Percentiles rank a stretch among this genome's conserved stretches.
Evolutionary conservation across 2,329 filamentous ascomycete genomes (phyloP).

Genomic region (Fusarium albidum): DNA sequence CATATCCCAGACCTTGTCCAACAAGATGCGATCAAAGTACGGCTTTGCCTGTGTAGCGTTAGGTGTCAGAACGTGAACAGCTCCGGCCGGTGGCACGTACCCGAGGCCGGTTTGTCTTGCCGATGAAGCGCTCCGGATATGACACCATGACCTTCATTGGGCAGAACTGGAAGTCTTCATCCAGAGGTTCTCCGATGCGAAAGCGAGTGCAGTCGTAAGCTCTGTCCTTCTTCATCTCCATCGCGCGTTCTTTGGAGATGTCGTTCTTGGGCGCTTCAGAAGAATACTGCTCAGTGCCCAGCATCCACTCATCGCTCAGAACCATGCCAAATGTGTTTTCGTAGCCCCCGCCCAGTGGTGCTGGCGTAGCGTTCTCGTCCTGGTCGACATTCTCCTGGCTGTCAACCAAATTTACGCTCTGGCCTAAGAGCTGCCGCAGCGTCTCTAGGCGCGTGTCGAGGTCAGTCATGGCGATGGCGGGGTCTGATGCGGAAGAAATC

Average conservation of each 20-base stretch:
- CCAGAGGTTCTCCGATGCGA: slow-evolving; percentile 34
- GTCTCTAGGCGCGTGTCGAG: slow-evolving; percentile 31
- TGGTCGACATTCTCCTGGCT: not conserved
- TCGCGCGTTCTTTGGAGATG: slow-evolving; percentile 4
- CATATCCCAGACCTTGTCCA: slow-evolving; percentile 76
- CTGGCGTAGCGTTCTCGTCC: not conserved
- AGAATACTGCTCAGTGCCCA: not conserved
- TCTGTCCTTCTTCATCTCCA: slow-evolving; percentile 10
- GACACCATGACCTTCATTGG: slow-evolving; percentile 62
- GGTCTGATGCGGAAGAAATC: not conserved
- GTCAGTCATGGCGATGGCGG: slow-evolving; percentile 34
- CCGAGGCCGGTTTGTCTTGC: slow-evolving; percentile 58
- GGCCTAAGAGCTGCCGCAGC: slow-evolving; percentile 33
- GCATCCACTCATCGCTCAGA: slow-evolving; percentile 13
- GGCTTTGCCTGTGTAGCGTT: slow-evolving; percentile 47
- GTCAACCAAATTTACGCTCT: slow-evolving; percentile 30
- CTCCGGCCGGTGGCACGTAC: slow-evolving; percentile 44
- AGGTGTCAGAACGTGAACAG: slow-evolving; percentile 5
- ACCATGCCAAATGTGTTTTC: slow-evolving; percentile 7
- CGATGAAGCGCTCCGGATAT: slow-evolving; percentile 69
- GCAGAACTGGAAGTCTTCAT: slow-evolving; percentile 49
- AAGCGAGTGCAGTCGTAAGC: slow-evolving; percentile 39
- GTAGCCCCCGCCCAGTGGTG: not conserved
- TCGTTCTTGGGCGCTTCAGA: not conserved
- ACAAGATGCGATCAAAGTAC: slow-evolving; percentile 68